A percentile compares a stretch with the other conserved stretches of the same genome.
Conservation (phyloP, 495 filamentous ascomycete species). For the Trichoderma reesei region DNA sequence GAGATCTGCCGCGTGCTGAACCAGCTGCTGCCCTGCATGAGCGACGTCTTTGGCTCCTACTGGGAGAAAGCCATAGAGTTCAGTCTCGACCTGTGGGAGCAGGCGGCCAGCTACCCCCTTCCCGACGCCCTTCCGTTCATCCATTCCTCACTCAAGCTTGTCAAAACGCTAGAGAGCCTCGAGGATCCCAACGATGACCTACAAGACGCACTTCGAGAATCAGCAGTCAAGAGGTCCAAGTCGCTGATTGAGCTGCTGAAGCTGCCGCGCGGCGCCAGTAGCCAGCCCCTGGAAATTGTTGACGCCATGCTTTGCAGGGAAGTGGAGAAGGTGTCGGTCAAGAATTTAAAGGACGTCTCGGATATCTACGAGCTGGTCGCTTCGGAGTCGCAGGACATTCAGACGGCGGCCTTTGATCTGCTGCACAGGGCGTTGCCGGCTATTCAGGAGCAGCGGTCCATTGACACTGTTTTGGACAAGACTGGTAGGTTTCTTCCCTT, state of each 20-base stretch:
- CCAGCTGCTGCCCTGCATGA: slow-evolving; percentile 57
- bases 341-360: slow-evolving; percentile 44
- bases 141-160: slow-evolving; percentile 62
- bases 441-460: slow-evolving; percentile 69
- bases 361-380: slow-evolving; percentile 65
- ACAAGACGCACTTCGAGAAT: slow-evolving; percentile 56
- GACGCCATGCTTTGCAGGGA: slow-evolving; percentile 58
- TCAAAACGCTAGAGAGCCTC: slow-evolving; percentile 46
- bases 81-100: slow-evolving; percentile 46
- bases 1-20: slow-evolving; percentile 55
- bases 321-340: slow-evolving; percentile 47
- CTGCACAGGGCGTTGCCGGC: slow-evolving; percentile 68
- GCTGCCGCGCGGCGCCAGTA: slow-evolving; percentile 26
- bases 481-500: slow-evolving; percentile 26
- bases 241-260: slow-evolving; percentile 54
- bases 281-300: slow-evolving; percentile 43
- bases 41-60: slow-evolving; percentile 72
- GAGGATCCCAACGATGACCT: slow-evolving; percentile 77
- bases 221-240: slow-evolving; percentile 35
- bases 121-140: slow-evolving; percentile 46
- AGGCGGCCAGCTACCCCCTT: slow-evolving; percentile 24
- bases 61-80: slow-evolving; percentile 62
- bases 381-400: slow-evolving; percentile 61
- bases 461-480: slow-evolving; percentile 72
- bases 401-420: slow-evolving; percentile 70